A percentile compares a stretch with the other conserved stretches of the same genome.
Conservation (phyloP, 108 stramenopile genomes). For the Fragilaria radians region DNA sequence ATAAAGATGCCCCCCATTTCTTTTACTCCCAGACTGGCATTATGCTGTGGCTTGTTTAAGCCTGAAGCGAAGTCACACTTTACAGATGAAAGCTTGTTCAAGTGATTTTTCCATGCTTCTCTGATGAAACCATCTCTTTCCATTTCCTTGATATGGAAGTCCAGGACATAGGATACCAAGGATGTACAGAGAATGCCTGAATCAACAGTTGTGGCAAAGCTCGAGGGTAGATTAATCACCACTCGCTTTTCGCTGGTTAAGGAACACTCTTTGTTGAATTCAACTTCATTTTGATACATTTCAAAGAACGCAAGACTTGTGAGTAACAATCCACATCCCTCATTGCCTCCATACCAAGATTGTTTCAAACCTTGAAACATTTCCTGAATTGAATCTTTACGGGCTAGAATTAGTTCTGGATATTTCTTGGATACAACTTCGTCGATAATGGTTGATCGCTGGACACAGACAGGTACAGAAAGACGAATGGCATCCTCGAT, state of each 20-base stretch:
- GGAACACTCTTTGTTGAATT: slow-evolving; percentile 10
- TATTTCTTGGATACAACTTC: slow-evolving; percentile 1
- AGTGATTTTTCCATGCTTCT: slow-evolving; percentile 7
- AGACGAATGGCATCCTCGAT: slow-evolving; percentile 11
- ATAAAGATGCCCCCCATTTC: slow-evolving; percentile 8
- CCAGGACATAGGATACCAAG: slow-evolving; percentile 11
- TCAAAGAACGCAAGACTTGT: slow-evolving; percentile 6
- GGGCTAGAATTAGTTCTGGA: slow-evolving; percentile 13
- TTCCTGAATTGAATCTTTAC: slow-evolving; percentile 3
- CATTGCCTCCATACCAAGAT: slow-evolving; percentile 1
- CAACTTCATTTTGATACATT: not conserved
- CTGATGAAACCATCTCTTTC: slow-evolving; percentile 21
- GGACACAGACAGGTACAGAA: slow-evolving; percentile 12
- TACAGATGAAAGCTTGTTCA: slow-evolving; percentile 1
- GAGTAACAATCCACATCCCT: slow-evolving; percentile 8
- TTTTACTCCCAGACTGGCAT: not conserved
- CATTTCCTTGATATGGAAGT: slow-evolving; percentile 21
- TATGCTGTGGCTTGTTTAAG: not conserved
- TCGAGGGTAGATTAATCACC: not conserved
- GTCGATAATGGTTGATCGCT: not conserved
- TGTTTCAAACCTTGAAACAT: slow-evolving; percentile 9
- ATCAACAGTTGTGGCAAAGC: slow-evolving; percentile 19
- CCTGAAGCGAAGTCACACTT: not conserved
- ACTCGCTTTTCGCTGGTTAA: slow-evolving; percentile 10
- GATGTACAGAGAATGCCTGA: slow-evolving; percentile 16